Base-by-base conservation (phyloP, 768 basidiomycete genomes). In the Clathrus columnatus region DNA sequence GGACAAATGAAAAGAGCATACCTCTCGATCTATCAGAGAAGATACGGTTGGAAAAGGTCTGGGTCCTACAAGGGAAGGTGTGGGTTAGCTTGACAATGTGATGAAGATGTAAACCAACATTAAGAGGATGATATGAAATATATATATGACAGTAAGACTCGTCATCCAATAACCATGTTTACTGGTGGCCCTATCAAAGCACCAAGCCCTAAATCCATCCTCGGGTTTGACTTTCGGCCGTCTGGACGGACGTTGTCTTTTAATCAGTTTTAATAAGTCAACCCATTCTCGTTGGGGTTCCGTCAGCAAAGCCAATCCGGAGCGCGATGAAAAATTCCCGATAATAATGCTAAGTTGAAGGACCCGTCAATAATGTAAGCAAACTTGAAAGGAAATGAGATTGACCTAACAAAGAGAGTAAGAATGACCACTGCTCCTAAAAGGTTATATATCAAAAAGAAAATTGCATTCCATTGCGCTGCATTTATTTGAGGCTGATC, bases 141-240 rank as follows among this genome's bases (percentile, higher is more conserved):
- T 66, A 62, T 92, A 94, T 21, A 95, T 66, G 2, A 80, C 65
- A 0, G 91, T 92, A 79, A 94, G 87, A 48, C 70, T 71, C 55
- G 84, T 74, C 5, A 86, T 79, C 94, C 94, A 98, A 82, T 85
- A 91, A 1, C 95, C 95, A 62, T 92, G 87, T 67, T 97, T 98
- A 59, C 83, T 76, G 16, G 91, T 82, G 0, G 95, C 94, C 26
- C 92, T 80, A 54, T 94, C 87, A 65, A 83, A 95, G 66, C 95
- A 97, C 93, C 95, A 97, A 20, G 77, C 74, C 51, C 85, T 76
- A 27, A 91, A 61, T 0, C 62, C 59, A 58, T 69, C 75, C 0
- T 68, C 69, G 0, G 91, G 91, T 17, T 77, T 74, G 16, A 57
- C 64, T 50, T 79, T 76, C 0, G 95, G 95, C 23, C 91, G 73